These are phyloP conservation scores for Alternaria postmessia DNA, from an alignment of 2,329 filamentous ascomycete genomes.

Conservation along the genomic window DNA sequence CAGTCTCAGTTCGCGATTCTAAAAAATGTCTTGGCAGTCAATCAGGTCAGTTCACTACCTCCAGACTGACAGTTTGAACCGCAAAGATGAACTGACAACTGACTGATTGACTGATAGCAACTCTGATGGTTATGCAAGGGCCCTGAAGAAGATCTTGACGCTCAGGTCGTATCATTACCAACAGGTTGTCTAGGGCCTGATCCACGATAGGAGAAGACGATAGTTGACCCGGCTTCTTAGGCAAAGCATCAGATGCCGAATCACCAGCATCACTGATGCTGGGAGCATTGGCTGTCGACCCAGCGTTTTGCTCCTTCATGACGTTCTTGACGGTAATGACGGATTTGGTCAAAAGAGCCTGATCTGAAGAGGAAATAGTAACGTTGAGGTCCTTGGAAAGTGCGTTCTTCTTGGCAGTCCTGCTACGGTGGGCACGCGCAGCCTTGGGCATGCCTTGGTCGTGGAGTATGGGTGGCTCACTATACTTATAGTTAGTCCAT, in stretches of 20 bases:
- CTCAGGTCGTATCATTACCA: slow-evolving; percentile 16
- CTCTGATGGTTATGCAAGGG: too few species aligned
- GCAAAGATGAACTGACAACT: too few species aligned
- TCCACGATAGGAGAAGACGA: background rate
- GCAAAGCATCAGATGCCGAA: background rate
- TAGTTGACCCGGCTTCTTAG: background rate
- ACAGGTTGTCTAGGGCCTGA: slow-evolving; percentile 14
- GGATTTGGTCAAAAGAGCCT: background rate
- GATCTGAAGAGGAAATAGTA: background rate
- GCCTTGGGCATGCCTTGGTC: background rate
- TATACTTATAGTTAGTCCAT: background rate
- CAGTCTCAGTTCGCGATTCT: too few species aligned
- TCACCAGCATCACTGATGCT: background rate
- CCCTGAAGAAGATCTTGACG: slow-evolving; percentile 16
- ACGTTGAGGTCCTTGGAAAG: background rate
- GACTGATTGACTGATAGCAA: too few species aligned
- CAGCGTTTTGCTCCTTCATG: background rate
- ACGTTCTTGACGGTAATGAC: background rate
- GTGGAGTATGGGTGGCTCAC: background rate
- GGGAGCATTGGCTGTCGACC: background rate
- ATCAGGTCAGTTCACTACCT: too few species aligned
- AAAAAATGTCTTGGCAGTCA: too few species aligned
- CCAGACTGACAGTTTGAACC: too few species aligned
- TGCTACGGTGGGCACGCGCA: background rate
- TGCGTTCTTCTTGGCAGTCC: slow-evolving; percentile 1